Evolutionary conservation across 1,284 basidiomycete species (phyloP).

Genomic region (Marasmius tenuissimus): DNA sequence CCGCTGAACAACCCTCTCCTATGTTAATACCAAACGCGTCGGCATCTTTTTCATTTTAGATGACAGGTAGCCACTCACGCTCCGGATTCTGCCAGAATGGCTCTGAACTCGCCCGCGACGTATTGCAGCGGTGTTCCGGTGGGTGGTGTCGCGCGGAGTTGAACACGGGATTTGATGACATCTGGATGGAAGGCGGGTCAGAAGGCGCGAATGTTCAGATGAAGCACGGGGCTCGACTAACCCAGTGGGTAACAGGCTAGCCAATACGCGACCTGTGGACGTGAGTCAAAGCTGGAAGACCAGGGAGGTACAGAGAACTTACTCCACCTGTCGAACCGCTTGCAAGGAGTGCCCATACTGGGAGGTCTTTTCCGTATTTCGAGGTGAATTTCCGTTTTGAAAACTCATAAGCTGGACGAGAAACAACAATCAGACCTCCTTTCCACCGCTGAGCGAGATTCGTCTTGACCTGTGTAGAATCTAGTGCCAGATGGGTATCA

Average conservation of each 20-base stretch:
- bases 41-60: not conserved
- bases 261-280: slow-evolving; percentile 84
- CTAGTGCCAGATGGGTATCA: slow-evolving; percentile 31
- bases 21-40: slow-evolving; percentile 11
- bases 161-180: slow-evolving; percentile 89
- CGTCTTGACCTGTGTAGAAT: slow-evolving; percentile 66
- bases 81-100: slow-evolving; percentile 76
- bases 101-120: slow-evolving; percentile 69
- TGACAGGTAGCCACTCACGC: slow-evolving; percentile 47
- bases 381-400: slow-evolving; percentile 77
- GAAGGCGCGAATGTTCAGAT: not conserved
- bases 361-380: slow-evolving; percentile 65
- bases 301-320: slow-evolving; percentile 27
- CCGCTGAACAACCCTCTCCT: slow-evolving; percentile 76
- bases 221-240: slow-evolving; percentile 23
- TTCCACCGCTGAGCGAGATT: not conserved
- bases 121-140: slow-evolving; percentile 80
- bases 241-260: slow-evolving; percentile 88
- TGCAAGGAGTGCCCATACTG: slow-evolving; percentile 86
- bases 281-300: not conserved
- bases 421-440: not conserved
- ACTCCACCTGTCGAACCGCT: slow-evolving; percentile 91
- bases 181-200: slow-evolving; percentile 44
- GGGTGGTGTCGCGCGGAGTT: slow-evolving; percentile 79
- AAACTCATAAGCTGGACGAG: slow-evolving; percentile 75